phyloP scores from a whole-genome alignment of 108 stramenopile genomes.

The Nitzschia palea region DNA sequence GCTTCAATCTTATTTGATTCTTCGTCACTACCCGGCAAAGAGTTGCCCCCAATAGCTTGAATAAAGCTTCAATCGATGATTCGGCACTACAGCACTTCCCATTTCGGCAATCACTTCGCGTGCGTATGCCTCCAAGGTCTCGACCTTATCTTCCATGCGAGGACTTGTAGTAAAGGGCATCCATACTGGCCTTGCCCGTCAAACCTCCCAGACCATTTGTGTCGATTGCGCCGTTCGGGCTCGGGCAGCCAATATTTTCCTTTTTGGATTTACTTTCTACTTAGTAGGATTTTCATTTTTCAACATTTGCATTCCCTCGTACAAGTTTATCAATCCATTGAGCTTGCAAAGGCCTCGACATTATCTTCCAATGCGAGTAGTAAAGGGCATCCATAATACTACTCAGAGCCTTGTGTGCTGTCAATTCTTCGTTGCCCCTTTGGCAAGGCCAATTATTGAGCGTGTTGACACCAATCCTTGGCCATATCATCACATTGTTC shows the following conservation, averaged over 20 bases:
- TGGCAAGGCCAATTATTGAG: slow-evolving; percentile 92
- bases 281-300: slow-evolving; percentile 91
- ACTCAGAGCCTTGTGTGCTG: slow-evolving; percentile 90
- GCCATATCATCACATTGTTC: slow-evolving; percentile 85
- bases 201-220: slow-evolving; percentile 89
- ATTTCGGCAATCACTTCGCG: slow-evolving; percentile 93
- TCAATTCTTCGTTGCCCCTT: slow-evolving; percentile 92
- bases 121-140: slow-evolving; percentile 90
- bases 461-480: slow-evolving; percentile 92
- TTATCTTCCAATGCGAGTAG: too few relatives aligned
- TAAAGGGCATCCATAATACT: too few relatives aligned
- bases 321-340: slow-evolving; percentile 83
- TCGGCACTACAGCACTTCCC: slow-evolving; percentile 61
- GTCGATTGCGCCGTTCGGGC: slow-evolving; percentile 95
- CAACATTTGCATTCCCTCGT: slow-evolving; percentile 92
- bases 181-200: slow-evolving; percentile 88
- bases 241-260: slow-evolving; percentile 93
- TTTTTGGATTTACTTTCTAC: slow-evolving; percentile 93
- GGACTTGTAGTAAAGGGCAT: slow-evolving; percentile 94
- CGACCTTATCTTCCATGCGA: slow-evolving; percentile 97
- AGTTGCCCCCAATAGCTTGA: too few relatives aligned
- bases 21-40: too few relatives aligned
- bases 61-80: slow-evolving; percentile 71
- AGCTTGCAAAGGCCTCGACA: slow-evolving; percentile 68
- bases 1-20: too few relatives aligned